These are phyloP conservation scores for Phytophthora pinifolia DNA, from an alignment of 352 stramenopile genomes.

Conservation along the genomic window DNA sequence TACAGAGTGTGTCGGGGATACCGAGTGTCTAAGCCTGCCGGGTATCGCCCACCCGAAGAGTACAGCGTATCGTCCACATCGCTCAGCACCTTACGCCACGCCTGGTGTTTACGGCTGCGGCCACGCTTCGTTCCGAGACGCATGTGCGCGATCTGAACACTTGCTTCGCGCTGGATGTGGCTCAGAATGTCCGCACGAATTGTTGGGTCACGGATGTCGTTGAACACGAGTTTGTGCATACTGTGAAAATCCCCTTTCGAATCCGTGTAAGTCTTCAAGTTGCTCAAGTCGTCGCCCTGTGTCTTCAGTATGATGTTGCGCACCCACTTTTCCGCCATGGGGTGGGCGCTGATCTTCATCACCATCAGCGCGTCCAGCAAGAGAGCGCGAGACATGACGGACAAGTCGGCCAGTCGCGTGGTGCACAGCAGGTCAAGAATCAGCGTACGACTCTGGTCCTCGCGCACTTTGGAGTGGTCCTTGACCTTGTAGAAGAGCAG, in stretches of 20 bases:
- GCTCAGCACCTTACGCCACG: slow-evolving; percentile 97
- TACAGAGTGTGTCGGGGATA: slow-evolving; percentile 95
- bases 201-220: slow-evolving; percentile 89
- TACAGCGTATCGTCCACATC: slow-evolving; percentile 99
- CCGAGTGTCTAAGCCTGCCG: slow-evolving; percentile 93
- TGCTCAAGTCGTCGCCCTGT: slow-evolving; percentile 94
- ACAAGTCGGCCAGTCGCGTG: slow-evolving; percentile 92
- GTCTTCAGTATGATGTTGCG: slow-evolving; percentile 97
- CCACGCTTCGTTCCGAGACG: slow-evolving; percentile 87
- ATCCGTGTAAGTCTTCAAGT: slow-evolving; percentile 96
- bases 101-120: slow-evolving; percentile 75
- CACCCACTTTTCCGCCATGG: slow-evolving; percentile 95
- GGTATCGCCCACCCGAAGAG: slow-evolving; percentile 95
- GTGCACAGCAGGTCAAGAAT: slow-evolving; percentile 95
- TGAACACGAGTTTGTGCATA: slow-evolving; percentile 98
- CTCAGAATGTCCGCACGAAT: slow-evolving; percentile 95
- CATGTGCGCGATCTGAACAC: slow-evolving; percentile 94
- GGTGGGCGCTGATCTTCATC: slow-evolving; percentile 96
- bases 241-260: slow-evolving; percentile 96
- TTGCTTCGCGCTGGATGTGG: slow-evolving; percentile 95
- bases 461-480: slow-evolving; percentile 72
- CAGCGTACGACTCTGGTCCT: slow-evolving; percentile 89
- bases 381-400: slow-evolving; percentile 91
- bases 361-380: slow-evolving; percentile 96
- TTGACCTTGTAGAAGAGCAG: slow-evolving; percentile 99